Evolutionary conservation across 129 eudicot genomes (phyloP).

Genomic region (Solidago caesia): DNA sequence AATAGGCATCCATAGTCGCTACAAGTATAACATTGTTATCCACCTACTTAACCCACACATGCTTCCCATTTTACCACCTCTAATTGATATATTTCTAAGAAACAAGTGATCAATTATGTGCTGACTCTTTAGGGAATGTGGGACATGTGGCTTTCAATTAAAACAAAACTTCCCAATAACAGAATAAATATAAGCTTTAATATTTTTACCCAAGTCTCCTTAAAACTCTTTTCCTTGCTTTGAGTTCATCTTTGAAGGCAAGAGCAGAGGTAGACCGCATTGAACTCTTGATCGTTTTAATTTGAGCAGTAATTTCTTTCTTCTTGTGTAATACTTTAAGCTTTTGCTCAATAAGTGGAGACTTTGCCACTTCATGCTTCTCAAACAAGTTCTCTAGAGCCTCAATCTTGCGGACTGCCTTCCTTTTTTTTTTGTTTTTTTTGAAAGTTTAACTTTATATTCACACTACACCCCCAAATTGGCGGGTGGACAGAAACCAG

Average conservation of each 20-base stretch:
- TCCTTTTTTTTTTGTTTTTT: too few relatives aligned
- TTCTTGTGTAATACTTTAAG: conserved; percentile 72
- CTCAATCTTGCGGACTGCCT: conserved; percentile 78
- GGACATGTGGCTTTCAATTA: background rate
- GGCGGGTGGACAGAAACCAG: too few relatives aligned
- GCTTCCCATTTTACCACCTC: background rate
- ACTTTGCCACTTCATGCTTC: conserved; percentile 85
- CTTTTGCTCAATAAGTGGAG: conserved; percentile 72
- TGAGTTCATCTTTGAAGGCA: conserved; percentile 97
- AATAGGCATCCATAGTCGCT: too few relatives aligned
- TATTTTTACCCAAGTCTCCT: conserved; percentile 82
- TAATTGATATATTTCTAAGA: background rate
- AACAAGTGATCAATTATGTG: background rate
- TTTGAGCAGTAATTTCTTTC: conserved; percentile 74
- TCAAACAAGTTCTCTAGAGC: conserved; percentile 80
- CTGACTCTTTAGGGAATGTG: background rate
- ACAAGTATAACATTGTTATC: background rate
- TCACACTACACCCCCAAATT: too few relatives aligned
- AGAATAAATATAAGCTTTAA: background rate
- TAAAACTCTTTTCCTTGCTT: conserved; percentile 92
- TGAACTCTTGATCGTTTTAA: conserved; percentile 69
- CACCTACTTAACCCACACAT: background rate
- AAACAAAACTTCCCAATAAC: background rate
- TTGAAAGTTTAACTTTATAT: too few relatives aligned
- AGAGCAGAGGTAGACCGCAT: conserved; percentile 69